These are phyloP conservation scores for Nitzschia sp. DNA, from an alignment of 108 stramenopile genomes.

Conservation along the genomic window DNA sequence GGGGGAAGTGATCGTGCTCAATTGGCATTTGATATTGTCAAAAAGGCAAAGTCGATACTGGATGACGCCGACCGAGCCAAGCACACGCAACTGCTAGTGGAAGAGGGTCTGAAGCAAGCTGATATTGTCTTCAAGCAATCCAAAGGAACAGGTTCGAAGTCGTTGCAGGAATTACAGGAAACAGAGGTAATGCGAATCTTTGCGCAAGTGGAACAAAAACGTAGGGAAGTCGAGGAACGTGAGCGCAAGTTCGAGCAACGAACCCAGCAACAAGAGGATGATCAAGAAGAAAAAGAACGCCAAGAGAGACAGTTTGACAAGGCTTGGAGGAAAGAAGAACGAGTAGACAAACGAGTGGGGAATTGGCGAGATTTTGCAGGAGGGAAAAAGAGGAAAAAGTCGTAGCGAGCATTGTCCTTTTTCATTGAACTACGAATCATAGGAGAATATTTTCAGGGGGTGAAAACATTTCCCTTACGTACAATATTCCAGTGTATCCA, in stretches of 20 bases:
- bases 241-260: constrained; percentile 77
- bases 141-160: neutral
- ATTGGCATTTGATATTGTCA: constrained; percentile 77
- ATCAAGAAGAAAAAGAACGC: constrained; percentile 64
- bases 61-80: constrained; percentile 58
- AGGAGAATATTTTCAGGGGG: no score
- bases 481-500: no score
- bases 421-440: no score
- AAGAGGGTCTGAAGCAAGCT: constrained; percentile 74
- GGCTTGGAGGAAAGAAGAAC: constrained; percentile 68
- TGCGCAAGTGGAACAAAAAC: constrained; percentile 76
- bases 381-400: constrained; percentile 34
- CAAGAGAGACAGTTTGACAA: constrained; percentile 71
- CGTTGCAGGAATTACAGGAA: constrained; percentile 51
- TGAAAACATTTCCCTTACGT: no score
- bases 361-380: constrained; percentile 83
- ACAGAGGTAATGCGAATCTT: constrained; percentile 78
- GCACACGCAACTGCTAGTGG: constrained; percentile 58
- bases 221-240: constrained; percentile 71
- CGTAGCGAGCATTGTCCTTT: neutral
- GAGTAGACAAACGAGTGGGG: constrained; percentile 83
- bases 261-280: constrained; percentile 82
- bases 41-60: constrained; percentile 61
- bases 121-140: constrained; percentile 19
- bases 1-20: constrained; percentile 52